Evolutionary conservation across 208 protist genomes (phyloP).

Genomic region (Leishmania martiniquensis): DNA sequence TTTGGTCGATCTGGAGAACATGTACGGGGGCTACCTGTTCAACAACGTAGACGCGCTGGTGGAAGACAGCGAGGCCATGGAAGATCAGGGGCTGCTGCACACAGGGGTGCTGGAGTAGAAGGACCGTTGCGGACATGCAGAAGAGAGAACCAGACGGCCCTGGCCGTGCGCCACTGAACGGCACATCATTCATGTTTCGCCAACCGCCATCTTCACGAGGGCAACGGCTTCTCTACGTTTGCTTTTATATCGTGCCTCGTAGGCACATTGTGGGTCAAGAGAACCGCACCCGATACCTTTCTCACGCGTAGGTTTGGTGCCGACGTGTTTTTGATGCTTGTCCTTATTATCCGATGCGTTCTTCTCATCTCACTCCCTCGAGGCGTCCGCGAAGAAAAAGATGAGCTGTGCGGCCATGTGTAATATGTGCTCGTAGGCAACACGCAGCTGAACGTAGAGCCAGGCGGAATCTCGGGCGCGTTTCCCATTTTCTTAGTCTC

Average conservation of each 20-base stretch:
- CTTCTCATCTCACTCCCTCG: neutral
- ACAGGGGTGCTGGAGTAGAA: constrained; percentile 73
- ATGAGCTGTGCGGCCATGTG: neutral
- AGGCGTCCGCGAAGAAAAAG: neutral
- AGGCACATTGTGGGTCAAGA: neutral
- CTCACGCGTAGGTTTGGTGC: neutral
- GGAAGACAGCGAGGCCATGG: constrained; percentile 68
- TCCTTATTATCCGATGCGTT: neutral
- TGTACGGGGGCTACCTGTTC: constrained; percentile 86
- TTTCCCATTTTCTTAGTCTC: neutral
- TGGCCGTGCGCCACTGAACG: neutral
- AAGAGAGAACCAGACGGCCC: neutral
- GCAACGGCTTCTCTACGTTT: neutral
- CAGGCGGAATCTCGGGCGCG: neutral
- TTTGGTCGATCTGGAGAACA: constrained; percentile 66
- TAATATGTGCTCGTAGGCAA: too few species aligned
- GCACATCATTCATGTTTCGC: neutral
- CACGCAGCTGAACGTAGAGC: neutral
- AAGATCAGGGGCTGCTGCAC: constrained; percentile 54
- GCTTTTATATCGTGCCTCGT: neutral
- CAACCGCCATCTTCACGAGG: neutral
- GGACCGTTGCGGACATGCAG: neutral
- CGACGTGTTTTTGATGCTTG: neutral
- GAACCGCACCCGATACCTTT: neutral
- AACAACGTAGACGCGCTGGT: constrained; percentile 77